phyloP scores from a whole-genome alignment of 768 basidiomycete species.

The Termitomyces bulborhizus region DNA sequence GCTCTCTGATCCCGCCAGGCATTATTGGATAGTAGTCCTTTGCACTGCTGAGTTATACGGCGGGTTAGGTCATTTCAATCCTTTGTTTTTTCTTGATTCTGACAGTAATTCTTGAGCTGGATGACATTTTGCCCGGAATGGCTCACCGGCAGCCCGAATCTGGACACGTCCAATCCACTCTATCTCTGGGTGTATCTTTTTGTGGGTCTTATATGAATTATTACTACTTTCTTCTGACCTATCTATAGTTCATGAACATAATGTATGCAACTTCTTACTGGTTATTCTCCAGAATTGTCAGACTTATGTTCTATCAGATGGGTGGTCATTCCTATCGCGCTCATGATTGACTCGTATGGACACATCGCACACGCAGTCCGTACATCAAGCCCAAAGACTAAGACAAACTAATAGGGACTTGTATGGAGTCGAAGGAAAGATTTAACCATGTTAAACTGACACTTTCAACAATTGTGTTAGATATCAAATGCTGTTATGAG shows the following conservation, averaged over 20 bases:
- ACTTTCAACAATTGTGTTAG: not conserved
- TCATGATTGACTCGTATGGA: constrained; percentile 75
- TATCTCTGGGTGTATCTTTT: constrained; percentile 79
- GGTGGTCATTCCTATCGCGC: constrained; percentile 69
- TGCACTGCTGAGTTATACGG: constrained; percentile 77
- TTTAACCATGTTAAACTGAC: not conserved
- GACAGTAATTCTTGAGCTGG: constrained; percentile 40
- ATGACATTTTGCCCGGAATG: constrained; percentile 91
- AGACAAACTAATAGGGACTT: constrained; percentile 19
- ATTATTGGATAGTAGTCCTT: constrained; percentile 78
- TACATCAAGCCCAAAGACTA: constrained; percentile 21
- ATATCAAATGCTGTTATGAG: not conserved
- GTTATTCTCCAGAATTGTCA: not conserved
- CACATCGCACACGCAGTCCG: constrained; percentile 63
- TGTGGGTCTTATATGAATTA: constrained; percentile 35
- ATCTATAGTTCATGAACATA: constrained; percentile 66
- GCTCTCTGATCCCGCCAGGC: constrained; percentile 56
- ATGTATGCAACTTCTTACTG: constrained; percentile 43
- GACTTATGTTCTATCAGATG: constrained; percentile 41
- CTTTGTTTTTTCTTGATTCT: not conserved
- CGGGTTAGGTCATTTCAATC: constrained; percentile 35
- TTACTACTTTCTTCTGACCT: not conserved
- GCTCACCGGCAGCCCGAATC: constrained; percentile 66
- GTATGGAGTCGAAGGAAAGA: not conserved
- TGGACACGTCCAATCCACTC: constrained; percentile 64